Evolutionary conservation across 768 basidiomycete genomes (phyloP).

Genomic region (Suillus plorans): DNA sequence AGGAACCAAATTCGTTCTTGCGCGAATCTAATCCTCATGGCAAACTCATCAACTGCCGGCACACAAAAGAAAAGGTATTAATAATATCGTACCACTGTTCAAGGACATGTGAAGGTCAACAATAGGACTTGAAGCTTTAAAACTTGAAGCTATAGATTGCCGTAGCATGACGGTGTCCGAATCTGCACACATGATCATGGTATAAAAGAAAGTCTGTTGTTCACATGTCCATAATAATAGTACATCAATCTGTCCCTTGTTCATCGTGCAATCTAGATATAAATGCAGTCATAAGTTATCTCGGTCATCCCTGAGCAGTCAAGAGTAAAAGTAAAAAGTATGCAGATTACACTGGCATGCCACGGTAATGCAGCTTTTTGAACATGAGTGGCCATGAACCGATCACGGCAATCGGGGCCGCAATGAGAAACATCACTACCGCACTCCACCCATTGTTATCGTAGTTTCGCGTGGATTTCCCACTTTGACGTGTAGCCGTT

Average conservation of each 20-base stretch:
- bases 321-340: background rate
- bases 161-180: too few relatives aligned
- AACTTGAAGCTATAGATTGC: background rate
- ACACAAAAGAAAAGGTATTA: background rate
- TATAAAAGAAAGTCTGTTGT: background rate
- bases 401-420: background rate
- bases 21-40: background rate
- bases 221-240: background rate
- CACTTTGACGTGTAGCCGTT: background rate
- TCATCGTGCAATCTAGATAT: background rate
- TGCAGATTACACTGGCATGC: background rate
- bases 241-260: background rate
- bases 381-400: constrained; percentile 6
- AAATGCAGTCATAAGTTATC: background rate
- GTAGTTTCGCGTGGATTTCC: background rate
- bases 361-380: background rate
- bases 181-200: background rate
- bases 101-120: background rate
- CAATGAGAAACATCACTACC: constrained; percentile 1
- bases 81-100: background rate
- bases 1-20: background rate
- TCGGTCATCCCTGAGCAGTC: background rate
- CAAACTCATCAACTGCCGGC: background rate
- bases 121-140: background rate
- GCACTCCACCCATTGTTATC: background rate